A percentile compares a stretch with the other conserved stretches of the same genome.
Conservation (phyloP, 2,329 filamentous ascomycete species). For the Emmonsia crescens region DNA sequence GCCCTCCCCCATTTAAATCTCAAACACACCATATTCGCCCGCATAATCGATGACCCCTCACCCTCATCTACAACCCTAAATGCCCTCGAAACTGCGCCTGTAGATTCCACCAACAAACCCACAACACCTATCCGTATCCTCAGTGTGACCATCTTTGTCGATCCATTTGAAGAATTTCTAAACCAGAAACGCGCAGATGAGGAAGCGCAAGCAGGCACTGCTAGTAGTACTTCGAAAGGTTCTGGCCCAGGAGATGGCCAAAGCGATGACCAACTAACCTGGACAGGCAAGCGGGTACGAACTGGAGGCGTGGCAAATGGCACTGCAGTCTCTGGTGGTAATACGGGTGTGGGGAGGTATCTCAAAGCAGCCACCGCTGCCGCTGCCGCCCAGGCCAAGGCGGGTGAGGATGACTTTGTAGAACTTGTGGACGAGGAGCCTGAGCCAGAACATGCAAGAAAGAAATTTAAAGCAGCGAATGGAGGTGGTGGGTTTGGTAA, state of each 20-base stretch:
- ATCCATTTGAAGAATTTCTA: slow-evolving; percentile 90
- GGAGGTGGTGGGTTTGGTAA: slow-evolving; percentile 68
- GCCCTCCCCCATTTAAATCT: slow-evolving; percentile 74
- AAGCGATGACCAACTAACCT: slow-evolving; percentile 83
- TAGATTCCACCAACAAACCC: slow-evolving; percentile 63
- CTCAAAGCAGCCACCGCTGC: slow-evolving; percentile 47
- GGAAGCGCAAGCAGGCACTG: slow-evolving; percentile 32
- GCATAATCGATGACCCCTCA: slow-evolving; percentile 58
- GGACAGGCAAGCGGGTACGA: slow-evolving; percentile 87
- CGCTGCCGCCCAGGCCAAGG: slow-evolving; percentile 16
- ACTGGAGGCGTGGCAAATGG: slow-evolving; percentile 46
- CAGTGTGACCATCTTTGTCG: slow-evolving; percentile 75
- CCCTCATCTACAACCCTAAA: slow-evolving; percentile 44
- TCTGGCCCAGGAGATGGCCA: slow-evolving; percentile 26
- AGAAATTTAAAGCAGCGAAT: slow-evolving; percentile 57
- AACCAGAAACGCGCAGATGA: slow-evolving; percentile 60
- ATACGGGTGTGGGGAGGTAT: slow-evolving; percentile 64
- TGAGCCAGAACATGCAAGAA: slow-evolving; percentile 58
- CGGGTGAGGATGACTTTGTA: slow-evolving; percentile 47
- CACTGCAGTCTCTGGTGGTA: slow-evolving; percentile 37
- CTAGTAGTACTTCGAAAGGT: not conserved
- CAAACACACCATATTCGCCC: slow-evolving; percentile 95
- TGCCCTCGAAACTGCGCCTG: slow-evolving; percentile 65
- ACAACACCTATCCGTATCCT: slow-evolving; percentile 68
- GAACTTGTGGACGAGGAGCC: slow-evolving; percentile 52